phyloP scores from a whole-genome alignment of 2,329 filamentous ascomycete genomes.

The Endothia cerciana region DNA sequence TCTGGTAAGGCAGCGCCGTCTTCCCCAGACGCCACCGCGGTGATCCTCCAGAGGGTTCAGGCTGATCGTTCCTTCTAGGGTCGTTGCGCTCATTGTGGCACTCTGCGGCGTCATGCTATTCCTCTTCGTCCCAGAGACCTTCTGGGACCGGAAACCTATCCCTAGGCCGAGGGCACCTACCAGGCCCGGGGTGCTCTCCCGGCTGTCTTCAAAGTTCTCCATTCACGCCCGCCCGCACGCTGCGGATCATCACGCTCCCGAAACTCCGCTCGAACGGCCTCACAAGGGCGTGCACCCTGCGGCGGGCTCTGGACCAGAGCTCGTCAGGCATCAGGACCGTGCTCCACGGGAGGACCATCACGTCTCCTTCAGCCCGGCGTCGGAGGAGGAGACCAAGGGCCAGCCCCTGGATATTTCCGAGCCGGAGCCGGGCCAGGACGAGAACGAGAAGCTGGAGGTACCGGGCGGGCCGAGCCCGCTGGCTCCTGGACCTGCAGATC shows the following conservation, averaged over 20 bases:
- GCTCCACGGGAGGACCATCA: slow-evolving; percentile 43
- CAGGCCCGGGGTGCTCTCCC: slow-evolving; percentile 48
- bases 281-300: slow-evolving; percentile 32
- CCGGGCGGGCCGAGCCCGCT: slow-evolving; percentile 13
- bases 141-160: slow-evolving; percentile 83
- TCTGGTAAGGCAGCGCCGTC: slow-evolving; percentile 62
- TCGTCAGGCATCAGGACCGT: not conserved
- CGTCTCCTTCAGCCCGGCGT: slow-evolving; percentile 59
- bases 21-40: no score
- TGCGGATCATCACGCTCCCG: slow-evolving; percentile 11
- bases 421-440: not conserved
- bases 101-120: slow-evolving; percentile 75
- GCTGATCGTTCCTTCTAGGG: slow-evolving; percentile 50
- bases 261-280: slow-evolving; percentile 23
- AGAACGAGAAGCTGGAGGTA: not conserved
- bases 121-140: slow-evolving; percentile 91
- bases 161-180: slow-evolving; percentile 41
- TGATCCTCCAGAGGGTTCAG: slow-evolving; percentile 23
- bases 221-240: not conserved
- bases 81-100: slow-evolving; percentile 79
- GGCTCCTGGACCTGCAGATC: slow-evolving; percentile 1
- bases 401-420: not conserved
- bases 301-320: slow-evolving; percentile 11
- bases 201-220: slow-evolving; percentile 48
- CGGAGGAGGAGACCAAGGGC: slow-evolving; percentile 22